Percentiles rank a stretch among this genome's conserved stretches.
phyloP scores from a whole-genome alignment of 768 basidiomycete genomes.

The Nidularia pulvinata region DNA sequence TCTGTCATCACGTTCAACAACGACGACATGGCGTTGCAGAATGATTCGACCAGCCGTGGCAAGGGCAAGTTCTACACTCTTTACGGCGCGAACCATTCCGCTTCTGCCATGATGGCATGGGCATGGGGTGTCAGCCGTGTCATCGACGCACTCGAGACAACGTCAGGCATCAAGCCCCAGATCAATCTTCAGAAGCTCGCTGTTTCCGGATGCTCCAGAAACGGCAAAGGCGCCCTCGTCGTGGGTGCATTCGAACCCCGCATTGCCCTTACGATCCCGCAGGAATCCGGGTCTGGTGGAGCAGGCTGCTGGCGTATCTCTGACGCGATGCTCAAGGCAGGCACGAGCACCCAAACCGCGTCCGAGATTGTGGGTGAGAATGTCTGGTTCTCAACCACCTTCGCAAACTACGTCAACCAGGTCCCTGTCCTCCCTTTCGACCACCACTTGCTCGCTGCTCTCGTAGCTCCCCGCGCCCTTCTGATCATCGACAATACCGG shows the following conservation, averaged over 20 bases:
- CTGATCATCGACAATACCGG: conserved; percentile 56
- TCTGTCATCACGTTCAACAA: conserved; percentile 52
- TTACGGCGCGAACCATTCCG: conserved; percentile 44
- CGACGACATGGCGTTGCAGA: conserved; percentile 51
- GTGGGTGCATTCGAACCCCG: conserved; percentile 60
- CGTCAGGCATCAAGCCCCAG: conserved; percentile 28
- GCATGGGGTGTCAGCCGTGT: conserved; percentile 61
- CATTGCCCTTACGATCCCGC: conserved; percentile 59
- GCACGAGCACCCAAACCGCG: conserved; percentile 49
- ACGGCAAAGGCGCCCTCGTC: conserved; percentile 61
- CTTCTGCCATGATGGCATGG: conserved; percentile 63
- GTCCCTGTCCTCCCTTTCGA: conserved; percentile 51
- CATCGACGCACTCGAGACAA: conserved; percentile 56
- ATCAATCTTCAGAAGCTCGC: conserved; percentile 50
- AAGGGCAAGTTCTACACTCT: conserved; percentile 58
- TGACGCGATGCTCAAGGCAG: conserved; percentile 40
- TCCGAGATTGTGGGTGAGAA: conserved; percentile 61
- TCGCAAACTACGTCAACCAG: conserved; percentile 43
- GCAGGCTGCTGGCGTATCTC: conserved; percentile 61
- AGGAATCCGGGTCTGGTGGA: conserved; percentile 64
- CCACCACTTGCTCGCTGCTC: conserved; percentile 54
- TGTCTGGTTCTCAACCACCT: conserved; percentile 57
- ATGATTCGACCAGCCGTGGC: conserved; percentile 42
- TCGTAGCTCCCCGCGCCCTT: conserved; percentile 55
- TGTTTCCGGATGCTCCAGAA: conserved; percentile 59